Evolutionary conservation across 192 early-diverging fungal species (phyloP), one percentile per base, ranked within the genome.

Genomic region (Mortierella claussenii): DNA sequence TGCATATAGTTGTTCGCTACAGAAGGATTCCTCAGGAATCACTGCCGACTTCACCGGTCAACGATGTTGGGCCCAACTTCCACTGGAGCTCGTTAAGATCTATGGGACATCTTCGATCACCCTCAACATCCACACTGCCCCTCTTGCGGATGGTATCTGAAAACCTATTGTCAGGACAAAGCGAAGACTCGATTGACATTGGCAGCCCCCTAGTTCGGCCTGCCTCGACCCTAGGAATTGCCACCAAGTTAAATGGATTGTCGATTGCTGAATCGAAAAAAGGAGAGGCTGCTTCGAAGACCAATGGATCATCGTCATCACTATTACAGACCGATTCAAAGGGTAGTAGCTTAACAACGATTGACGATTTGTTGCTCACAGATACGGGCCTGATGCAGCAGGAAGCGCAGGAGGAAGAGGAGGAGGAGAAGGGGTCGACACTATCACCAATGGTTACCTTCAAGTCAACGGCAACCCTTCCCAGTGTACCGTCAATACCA

Each of bases 1-100:
- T n/a, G n/a, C n/a, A n/a, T n/a, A n/a, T 36, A 67, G 64, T 80
- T 37, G 65, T 80, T 1, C 27, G 64, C 17, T 73, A 74, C 37
- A 65, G 58, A 21, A 44, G 52, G 17, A 56, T 63, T 17, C 54
- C 55, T 6, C 59, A 62, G 27, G 58, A 69, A 40, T 71, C 62
- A 20, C 12, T 63, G n/a, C 68, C 68, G 3, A 71, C 69, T 20
- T 69, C 78, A 2, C 61, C 59, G 1, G 32, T 33, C 18, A 59
- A 13, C 18, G 68, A 60, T n/a, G n/a, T 31, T 28, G 53, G 55
- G 50, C 42, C 78, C 2, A 45, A 57, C 6, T 23, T 50, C 23
- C 28, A 63, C 24, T 71, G 69, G 67, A 64, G 51, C 40, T 66
- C 68, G 23, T 68, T 71, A 46, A 66, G 60, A 10, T 49, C 64